Conservation (phyloP, 305 asterid species). For the Striga hermonthica region DNA sequence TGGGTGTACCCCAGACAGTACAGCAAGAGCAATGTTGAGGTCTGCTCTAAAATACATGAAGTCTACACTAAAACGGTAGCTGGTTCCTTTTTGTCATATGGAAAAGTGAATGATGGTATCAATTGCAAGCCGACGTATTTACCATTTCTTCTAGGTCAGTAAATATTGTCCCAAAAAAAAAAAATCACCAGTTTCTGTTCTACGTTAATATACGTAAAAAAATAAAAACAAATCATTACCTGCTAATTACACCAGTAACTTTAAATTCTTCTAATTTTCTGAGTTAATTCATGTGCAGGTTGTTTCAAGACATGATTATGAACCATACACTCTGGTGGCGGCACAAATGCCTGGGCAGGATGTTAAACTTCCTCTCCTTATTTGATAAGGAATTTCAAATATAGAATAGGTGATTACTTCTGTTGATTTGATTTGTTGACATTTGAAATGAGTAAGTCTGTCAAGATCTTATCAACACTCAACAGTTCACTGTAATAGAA, state of each 20-base stretch:
- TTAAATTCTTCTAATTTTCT: background rate
- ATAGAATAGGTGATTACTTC: too few relatives aligned
- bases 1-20: slow-evolving; percentile 85
- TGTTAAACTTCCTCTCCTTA: too few relatives aligned
- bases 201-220: background rate
- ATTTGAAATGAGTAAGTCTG: too few relatives aligned
- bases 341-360: too few relatives aligned
- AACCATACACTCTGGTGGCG: too few relatives aligned
- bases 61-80: slow-evolving; percentile 52
- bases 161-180: background rate
- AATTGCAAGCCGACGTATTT: slow-evolving; percentile 1
- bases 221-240: background rate
- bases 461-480: too few relatives aligned
- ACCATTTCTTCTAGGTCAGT: slow-evolving; percentile 29
- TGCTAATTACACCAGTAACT: background rate
- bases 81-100: slow-evolving; percentile 21
- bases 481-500: too few relatives aligned
- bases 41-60: slow-evolving; percentile 88
- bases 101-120: slow-evolving; percentile 20
- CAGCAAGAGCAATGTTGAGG: slow-evolving; percentile 90
- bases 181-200: background rate
- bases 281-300: slow-evolving; percentile 3
- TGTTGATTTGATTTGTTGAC: too few relatives aligned
- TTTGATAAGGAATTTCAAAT: too few relatives aligned
- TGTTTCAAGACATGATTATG: background rate